Percentiles rank a stretch among this genome's conserved stretches.
Conservation (phyloP, 768 basidiomycete species). For the Mycena galopus region DNA sequence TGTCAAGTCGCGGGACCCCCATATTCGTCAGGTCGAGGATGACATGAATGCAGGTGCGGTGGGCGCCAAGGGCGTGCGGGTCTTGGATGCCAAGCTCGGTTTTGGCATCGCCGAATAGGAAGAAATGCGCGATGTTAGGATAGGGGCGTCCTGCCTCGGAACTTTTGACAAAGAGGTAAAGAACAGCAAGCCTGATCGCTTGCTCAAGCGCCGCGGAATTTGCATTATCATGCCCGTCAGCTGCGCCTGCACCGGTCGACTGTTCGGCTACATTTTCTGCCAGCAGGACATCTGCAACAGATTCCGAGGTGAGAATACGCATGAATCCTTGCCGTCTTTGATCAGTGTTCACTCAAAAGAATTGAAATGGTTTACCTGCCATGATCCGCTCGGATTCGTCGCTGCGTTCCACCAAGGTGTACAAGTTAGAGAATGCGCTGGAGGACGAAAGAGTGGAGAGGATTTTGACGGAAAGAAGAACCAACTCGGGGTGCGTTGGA, state of each 20-base stretch:
- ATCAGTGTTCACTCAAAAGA: not conserved
- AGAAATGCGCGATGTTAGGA: constrained; percentile 90
- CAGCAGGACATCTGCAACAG: constrained; percentile 68
- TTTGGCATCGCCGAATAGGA: constrained; percentile 80
- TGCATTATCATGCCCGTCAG: constrained; percentile 58
- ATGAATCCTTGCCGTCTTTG: constrained; percentile 69
- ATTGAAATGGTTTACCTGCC: constrained; percentile 43
- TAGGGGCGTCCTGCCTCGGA: constrained; percentile 72
- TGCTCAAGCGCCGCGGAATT: constrained; percentile 66
- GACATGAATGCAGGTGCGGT: constrained; percentile 81
- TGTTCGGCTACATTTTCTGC: constrained; percentile 74
- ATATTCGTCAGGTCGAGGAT: constrained; percentile 82
- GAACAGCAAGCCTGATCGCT: constrained; percentile 79
- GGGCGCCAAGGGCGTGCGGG: constrained; percentile 79
- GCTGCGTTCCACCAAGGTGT: constrained; percentile 84
- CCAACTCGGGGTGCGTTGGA: constrained; percentile 78
- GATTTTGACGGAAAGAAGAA: constrained; percentile 84
- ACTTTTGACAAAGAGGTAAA: constrained; percentile 86
- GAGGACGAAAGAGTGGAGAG: constrained; percentile 76
- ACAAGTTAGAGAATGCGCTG: constrained; percentile 76
- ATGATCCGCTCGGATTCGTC: constrained; percentile 89
- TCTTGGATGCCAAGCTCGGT: constrained; percentile 79
- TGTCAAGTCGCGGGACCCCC: constrained; percentile 75
- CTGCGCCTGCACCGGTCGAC: constrained; percentile 80
- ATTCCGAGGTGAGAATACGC: constrained; percentile 72